Base-by-base conservation (phyloP, 441 rosid species). In the Flueggea neowawraea region DNA sequence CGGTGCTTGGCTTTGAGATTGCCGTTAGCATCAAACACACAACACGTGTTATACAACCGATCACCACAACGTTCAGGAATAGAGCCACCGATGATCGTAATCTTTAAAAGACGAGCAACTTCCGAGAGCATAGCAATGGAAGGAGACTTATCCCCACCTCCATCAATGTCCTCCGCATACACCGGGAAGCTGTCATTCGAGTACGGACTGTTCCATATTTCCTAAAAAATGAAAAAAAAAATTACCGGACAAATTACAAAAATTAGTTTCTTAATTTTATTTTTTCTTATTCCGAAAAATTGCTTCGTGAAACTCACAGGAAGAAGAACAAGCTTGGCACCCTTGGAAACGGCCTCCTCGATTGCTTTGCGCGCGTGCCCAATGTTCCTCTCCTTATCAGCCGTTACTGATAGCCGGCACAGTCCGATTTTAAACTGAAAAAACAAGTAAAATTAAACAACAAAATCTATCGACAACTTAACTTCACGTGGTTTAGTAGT, bases 71-170 rank as follows among this genome's bases (percentile, higher is more conserved):
- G 77, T 69, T 95, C 98, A 0, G 96, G 96, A 11, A 89, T 82
- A 44, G 97, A 95, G 64, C 98, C 99, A 63, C 99, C 98, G 67
- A 95, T 80, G 50, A 95, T 75, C 17, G 98, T 91, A 72, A 95
- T 71, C 66, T 80, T 82, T 44, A 89, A 71, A 64, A 61, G 85
- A 59, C 82, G 74, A 49, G 97, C 78, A 65, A 69, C 81, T 80
- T 91, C 90, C 51, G 97, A 86, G 22, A 91, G 87, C 98, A 95
- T 91, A 16, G 88, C 90, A 2, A 85, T 82, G 4, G 96, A 91
- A 61, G 97, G 97, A 54, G 96, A 95, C 22, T 85, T 83, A 67
- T 76, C 80, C 15, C 69, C 69, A 36, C 95, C 95, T 0, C 78
- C 86, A 74, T 89, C 99, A 69, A 95, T 91, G 22, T 89, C 95